Evolutionary conservation across 73 alveolate species (phyloP), one percentile per base, ranked within the genome.

Genomic region (Paramecium octaurelia): DNA sequence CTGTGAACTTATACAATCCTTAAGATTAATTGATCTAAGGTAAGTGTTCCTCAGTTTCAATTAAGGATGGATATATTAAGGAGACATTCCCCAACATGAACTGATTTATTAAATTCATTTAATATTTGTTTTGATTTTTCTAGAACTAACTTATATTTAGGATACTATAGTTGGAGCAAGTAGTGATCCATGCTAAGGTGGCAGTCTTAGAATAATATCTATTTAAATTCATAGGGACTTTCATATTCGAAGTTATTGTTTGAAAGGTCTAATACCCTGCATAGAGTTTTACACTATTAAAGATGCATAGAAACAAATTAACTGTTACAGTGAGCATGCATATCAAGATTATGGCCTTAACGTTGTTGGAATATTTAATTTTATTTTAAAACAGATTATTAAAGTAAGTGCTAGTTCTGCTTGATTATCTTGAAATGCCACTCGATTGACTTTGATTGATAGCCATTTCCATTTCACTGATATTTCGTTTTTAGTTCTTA

Each of bases 401-500:
- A n/a, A 64, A 64, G 27, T 64, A 64, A 0, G 84, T 64, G 12
- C 46, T 64, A 27, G 84, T 64, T 24, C 84, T 27, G 31, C 84
- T 64, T 31, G 84, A 64, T 64, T 64, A 64, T 64, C 84, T 64
- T 27, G 84, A 64, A 12, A 64, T 64, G 14, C 84, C 84, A 64
- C 84, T 64, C 4, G 84, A 64, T 64, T 64, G 31, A 64, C 84
- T 64, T 64, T 64, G 31, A 64, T 64, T 64, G 1, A 64, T 64
- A 8, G 84, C 84, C 84, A 64, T 64, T 64, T 64, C 84, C 84
- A 64, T 64, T 64, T 64, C 84, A 11, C 50, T 31, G 14, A 64
- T 27, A 27, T 64, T 64, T 14, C 46, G 23, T 64, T 64, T 64
- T n/a, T 64, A 6, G 31, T 64, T 64, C 21, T 64, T 64, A 27